These are phyloP conservation scores for Trichomonas tenax DNA, from an alignment of 208 protist species.

Conservation along the genomic window DNA sequence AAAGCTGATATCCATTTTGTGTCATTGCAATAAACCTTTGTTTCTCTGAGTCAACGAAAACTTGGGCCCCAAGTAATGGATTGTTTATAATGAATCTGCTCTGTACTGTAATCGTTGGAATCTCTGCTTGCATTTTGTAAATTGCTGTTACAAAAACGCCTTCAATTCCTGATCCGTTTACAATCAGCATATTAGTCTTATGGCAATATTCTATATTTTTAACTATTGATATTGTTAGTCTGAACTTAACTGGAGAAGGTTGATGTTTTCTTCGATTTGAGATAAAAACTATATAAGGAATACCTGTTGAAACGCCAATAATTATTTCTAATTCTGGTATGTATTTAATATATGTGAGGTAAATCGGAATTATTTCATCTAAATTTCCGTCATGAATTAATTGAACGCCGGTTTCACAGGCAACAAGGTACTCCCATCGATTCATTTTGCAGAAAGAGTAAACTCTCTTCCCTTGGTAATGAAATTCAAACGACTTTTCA, in stretches of 20 bases:
- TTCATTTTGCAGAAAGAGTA: neutral
- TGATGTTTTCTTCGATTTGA: neutral
- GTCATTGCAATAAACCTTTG: neutral
- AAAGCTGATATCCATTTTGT: neutral
- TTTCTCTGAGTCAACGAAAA: neutral
- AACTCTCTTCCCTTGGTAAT: neutral
- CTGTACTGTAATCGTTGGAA: neutral
- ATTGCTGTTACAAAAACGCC: neutral
- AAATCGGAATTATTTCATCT: neutral
- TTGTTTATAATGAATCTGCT: neutral
- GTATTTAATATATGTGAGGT: neutral
- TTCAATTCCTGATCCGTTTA: neutral
- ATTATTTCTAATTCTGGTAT: neutral
- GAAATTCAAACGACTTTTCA: neutral
- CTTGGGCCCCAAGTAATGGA: neutral
- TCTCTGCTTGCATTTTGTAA: neutral
- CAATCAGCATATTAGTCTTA: neutral
- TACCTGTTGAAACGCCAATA: neutral
- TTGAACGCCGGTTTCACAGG: neutral
- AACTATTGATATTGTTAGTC: neutral
- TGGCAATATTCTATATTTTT: neutral
- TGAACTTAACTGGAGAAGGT: neutral
- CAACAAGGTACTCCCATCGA: neutral
- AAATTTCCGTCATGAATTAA: neutral
- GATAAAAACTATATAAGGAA: neutral